These are phyloP conservation scores for Amphichorda felina DNA, from an alignment of 2,329 filamentous ascomycete species.

Conservation along the genomic window DNA sequence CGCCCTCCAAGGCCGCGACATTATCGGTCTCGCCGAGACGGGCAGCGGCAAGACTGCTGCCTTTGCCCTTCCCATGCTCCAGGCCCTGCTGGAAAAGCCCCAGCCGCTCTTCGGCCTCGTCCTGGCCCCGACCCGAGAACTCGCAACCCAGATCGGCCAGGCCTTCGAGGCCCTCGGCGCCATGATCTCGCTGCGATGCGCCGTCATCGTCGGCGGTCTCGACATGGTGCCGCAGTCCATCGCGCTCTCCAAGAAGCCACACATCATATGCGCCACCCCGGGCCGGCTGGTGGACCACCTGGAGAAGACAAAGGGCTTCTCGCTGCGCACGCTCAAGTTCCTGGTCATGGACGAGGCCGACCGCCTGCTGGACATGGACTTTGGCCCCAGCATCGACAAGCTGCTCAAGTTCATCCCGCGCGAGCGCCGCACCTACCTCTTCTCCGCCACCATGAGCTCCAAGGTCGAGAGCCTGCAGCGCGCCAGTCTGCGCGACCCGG, in stretches of 20 bases:
- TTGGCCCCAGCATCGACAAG: constrained; percentile 85
- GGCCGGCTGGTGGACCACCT: constrained; percentile 83
- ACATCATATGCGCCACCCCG: constrained; percentile 86
- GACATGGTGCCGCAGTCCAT: constrained; percentile 92
- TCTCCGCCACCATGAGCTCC: constrained; percentile 86
- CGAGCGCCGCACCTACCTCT: constrained; percentile 73
- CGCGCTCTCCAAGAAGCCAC: constrained; percentile 87
- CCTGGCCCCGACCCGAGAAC: constrained; percentile 82
- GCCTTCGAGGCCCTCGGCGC: constrained; percentile 80
- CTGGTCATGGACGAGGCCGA: constrained; percentile 95
- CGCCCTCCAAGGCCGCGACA: constrained; percentile 68
- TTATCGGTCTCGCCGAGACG: constrained; percentile 91
- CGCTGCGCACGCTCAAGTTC: constrained; percentile 68
- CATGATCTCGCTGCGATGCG: constrained; percentile 75
- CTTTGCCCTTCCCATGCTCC: constrained; percentile 85
- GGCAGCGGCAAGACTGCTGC: constrained; percentile 94
- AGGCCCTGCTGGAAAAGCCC: constrained; percentile 79
- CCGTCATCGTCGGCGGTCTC: constrained; percentile 83
- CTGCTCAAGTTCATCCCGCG: constrained; percentile 79
- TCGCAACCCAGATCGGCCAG: constrained; percentile 84
- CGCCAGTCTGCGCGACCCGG: constrained; percentile 73
- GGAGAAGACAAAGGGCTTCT: constrained; percentile 95
- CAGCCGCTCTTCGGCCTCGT: constrained; percentile 80
- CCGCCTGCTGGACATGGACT: constrained; percentile 83
- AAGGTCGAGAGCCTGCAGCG: constrained; percentile 90